Evolutionary conservation across 169 alveolate species (phyloP).

Genomic region (Pseudocohnilembus persalinus): DNA sequence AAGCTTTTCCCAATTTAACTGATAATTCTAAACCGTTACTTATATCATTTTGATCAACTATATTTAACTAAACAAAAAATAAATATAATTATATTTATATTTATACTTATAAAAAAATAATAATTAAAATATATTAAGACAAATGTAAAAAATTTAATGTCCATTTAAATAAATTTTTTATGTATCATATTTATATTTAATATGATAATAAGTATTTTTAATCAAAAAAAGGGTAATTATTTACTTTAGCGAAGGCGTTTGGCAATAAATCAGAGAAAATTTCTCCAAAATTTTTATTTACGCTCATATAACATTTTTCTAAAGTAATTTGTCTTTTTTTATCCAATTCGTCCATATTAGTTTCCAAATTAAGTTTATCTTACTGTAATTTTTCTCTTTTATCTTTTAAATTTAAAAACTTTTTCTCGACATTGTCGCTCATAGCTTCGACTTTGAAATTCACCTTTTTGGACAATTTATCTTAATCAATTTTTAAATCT

Average conservation of each 20-base stretch:
- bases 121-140: too few species aligned
- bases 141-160: too few species aligned
- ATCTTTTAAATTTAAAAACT: constrained; percentile 84
- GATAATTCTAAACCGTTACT: constrained; percentile 80
- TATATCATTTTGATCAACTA: constrained; percentile 69
- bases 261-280: constrained; percentile 94
- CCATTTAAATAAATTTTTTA: too few species aligned
- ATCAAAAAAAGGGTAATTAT: too few species aligned
- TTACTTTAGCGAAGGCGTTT: constrained; percentile 92
- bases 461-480: constrained; percentile 83
- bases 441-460: constrained; percentile 93
- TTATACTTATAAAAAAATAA: constrained; percentile 70
- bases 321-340: constrained; percentile 88
- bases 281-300: constrained; percentile 90
- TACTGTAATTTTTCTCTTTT: constrained; percentile 88
- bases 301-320: constrained; percentile 87
- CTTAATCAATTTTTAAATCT: constrained; percentile 76
- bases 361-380: constrained; percentile 90
- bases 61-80: constrained; percentile 58
- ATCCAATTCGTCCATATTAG: constrained; percentile 93
- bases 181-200: too few species aligned
- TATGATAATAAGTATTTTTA: too few species aligned
- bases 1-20: constrained; percentile 91
- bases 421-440: constrained; percentile 91
- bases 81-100: too few species aligned